These are phyloP conservation scores for Erodium moschatum DNA, from an alignment of 441 rosid species.

Conservation along the genomic window DNA sequence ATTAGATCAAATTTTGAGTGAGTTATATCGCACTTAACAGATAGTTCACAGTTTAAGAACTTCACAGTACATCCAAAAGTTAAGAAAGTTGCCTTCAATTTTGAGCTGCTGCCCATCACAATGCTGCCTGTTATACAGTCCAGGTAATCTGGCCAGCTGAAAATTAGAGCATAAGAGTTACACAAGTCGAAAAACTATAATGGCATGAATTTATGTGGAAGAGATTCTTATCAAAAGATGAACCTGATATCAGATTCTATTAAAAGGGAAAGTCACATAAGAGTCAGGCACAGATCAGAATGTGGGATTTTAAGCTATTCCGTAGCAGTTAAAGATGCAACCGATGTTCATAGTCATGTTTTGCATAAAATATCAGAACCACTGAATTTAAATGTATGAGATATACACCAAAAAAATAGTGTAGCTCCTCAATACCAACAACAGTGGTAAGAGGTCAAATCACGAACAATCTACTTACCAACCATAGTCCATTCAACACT, in stretches of 20 bases:
- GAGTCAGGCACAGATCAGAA: neutral
- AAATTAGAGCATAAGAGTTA: constrained; percentile 20
- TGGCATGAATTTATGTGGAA: constrained; percentile 11
- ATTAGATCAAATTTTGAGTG: neutral
- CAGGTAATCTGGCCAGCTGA: constrained; percentile 35
- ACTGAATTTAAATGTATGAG: neutral
- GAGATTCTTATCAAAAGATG: neutral
- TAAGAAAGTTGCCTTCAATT: constrained; percentile 37
- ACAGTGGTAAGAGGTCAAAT: neutral
- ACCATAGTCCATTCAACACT: neutral
- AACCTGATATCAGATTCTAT: neutral
- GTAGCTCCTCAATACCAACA: neutral
- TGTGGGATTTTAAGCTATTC: neutral
- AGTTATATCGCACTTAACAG: constrained; percentile 1
- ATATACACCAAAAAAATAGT: neutral
- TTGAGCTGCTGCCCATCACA: constrained; percentile 31
- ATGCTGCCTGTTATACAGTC: constrained; percentile 25
- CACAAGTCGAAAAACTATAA: constrained; percentile 12
- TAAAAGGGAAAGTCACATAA: neutral
- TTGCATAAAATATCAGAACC: constrained; percentile 6
- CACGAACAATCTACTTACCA: neutral
- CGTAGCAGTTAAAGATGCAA: neutral
- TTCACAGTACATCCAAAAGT: constrained; percentile 4
- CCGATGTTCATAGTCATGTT: neutral
- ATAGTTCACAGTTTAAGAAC: neutral